Conservation (phyloP, 176 grass and related monocot species). For the Aegilops longissima region DNA sequence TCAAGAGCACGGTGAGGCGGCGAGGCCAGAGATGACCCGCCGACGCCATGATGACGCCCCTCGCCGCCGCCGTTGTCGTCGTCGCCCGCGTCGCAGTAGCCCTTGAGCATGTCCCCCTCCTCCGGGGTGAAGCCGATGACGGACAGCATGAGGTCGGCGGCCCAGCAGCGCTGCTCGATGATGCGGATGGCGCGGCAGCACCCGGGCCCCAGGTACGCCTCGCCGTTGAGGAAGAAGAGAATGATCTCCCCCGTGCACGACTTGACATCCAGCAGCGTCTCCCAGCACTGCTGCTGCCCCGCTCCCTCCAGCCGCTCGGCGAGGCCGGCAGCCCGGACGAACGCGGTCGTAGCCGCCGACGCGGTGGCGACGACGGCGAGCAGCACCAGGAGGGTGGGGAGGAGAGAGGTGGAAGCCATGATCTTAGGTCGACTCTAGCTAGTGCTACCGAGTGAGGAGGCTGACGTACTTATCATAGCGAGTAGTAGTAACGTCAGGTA, state of each 20-base stretch:
- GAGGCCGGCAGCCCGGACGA: neutral
- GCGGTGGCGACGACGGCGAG: neutral
- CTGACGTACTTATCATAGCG: neutral
- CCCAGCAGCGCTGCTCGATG: conserved; percentile 74
- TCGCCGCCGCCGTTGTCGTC: neutral
- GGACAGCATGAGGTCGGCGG: conserved; percentile 63
- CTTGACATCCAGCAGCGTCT: conserved; percentile 58
- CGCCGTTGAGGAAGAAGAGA: conserved; percentile 72
- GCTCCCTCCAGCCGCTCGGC: conserved; percentile 35
- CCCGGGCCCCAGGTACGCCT: conserved; percentile 58
- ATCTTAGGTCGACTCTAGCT: neutral
- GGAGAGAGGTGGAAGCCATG: conserved; percentile 22
- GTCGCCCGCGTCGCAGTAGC: conserved; percentile 47
- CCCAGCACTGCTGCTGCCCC: conserved; percentile 60
- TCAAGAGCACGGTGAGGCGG: neutral
- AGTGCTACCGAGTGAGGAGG: neutral
- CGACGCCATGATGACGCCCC: neutral
- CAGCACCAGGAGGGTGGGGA: neutral
- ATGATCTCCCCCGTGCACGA: conserved; percentile 83
- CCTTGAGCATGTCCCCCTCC: conserved; percentile 73
- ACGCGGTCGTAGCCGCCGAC: neutral
- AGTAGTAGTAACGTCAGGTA: neutral
- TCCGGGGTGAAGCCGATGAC: conserved; percentile 61
- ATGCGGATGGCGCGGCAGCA: conserved; percentile 69
- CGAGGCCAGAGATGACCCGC: neutral